These are phyloP conservation scores for Globisporangium camurandrum DNA, from an alignment of 352 stramenopile species.

Conservation along the genomic window DNA sequence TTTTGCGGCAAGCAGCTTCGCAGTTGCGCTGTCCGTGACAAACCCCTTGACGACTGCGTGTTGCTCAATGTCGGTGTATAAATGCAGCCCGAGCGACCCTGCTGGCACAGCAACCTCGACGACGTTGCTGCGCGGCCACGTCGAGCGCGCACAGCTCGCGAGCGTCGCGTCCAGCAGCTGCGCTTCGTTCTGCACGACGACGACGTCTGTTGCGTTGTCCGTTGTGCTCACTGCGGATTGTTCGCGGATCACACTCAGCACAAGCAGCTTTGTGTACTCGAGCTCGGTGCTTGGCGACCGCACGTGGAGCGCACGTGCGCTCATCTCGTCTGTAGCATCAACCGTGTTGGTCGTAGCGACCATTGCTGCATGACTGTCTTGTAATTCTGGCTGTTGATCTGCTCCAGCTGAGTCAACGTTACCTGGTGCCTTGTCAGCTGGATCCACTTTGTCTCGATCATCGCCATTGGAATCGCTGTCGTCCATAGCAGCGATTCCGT, in stretches of 20 bases:
- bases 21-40: constrained; percentile 37
- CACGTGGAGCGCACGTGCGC: constrained; percentile 3
- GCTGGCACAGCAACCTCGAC: constrained; percentile 29
- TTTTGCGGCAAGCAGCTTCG: constrained; percentile 17
- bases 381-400: not conserved
- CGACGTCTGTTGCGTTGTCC: constrained; percentile 4
- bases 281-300: constrained; percentile 13
- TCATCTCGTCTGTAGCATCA: not conserved
- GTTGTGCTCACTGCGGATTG: not conserved
- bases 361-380: not conserved
- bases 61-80: constrained; percentile 46
- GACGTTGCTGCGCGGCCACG: constrained; percentile 21
- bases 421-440: not conserved
- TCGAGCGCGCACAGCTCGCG: not conserved
- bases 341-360: not conserved
- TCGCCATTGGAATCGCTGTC: constrained; percentile 7
- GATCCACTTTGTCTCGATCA: not conserved
- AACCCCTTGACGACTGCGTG: constrained; percentile 52
- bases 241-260: constrained; percentile 13
- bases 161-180: not conserved
- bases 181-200: constrained; percentile 12
- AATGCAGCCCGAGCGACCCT: constrained; percentile 49
- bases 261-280: constrained; percentile 23
- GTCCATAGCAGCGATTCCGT: not conserved
- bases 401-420: not conserved